Evolutionary conservation across 345 rosid genomes (phyloP), one percentile per base, ranked within the genome.

Genomic region (Draba incana): DNA sequence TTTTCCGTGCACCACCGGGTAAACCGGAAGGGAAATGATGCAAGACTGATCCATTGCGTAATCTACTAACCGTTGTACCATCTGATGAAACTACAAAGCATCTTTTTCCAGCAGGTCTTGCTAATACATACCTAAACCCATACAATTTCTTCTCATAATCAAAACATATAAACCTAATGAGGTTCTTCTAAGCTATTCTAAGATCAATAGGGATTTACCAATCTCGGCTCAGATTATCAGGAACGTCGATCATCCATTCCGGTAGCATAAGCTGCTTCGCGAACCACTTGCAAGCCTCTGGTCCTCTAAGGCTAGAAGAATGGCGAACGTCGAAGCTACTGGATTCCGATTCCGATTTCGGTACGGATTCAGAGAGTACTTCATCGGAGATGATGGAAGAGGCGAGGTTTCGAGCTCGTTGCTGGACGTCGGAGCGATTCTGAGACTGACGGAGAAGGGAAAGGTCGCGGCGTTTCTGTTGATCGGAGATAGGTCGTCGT

Each of bases 241-340:
- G 98, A 33, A 90, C 85, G 75, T 90, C 97, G 78, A 93, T 90
- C 89, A 90, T 93, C 97, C 98, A 93, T 65, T 90, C 98, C 2
- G 89, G 98, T 15, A 88, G 86, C 97, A 90, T 88, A 28, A 93
- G 76, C 86, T 88, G 96, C n/a, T 75, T 80, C 0, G 98, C 94
- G 72, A 93, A 90, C 89, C 87, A 90, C 64, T 84, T 85, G 44
- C 97, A 90, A 59, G 82, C 87, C 56, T 88, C 89, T 0, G 82
- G 81, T 64, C 97, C 94, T 85, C 77, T 83, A 27, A 88, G 86
- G 65, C 58, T 88, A 51, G 94, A 86, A 62, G 96, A 90, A 25
- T 80, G 86, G 6, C 85, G 80, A 62, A 88, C 76, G 51, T 86
- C 84, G 41, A 90, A 75, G 68, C 81, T 87, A 55, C 77, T 82